Evolutionary conservation across 2,329 filamentous ascomycete species (phyloP).

Genomic region (Penicillium olsonii): DNA sequence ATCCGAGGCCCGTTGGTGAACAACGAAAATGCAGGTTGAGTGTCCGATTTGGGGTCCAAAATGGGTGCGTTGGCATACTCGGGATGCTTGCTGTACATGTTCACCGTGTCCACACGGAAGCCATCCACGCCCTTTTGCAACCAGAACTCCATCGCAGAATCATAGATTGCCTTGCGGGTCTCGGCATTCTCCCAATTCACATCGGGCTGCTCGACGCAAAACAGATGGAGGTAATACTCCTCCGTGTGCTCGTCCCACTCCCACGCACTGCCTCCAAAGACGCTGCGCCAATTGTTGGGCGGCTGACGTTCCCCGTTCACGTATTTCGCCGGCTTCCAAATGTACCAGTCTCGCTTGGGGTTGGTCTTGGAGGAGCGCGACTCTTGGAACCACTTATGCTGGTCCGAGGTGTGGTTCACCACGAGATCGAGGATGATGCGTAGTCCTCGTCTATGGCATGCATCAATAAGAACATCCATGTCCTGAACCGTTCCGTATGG

Average conservation of each 20-base stretch:
- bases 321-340: conserved; percentile 51
- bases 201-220: conserved; percentile 71
- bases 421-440: conserved; percentile 71
- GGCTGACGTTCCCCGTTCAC: conserved; percentile 59
- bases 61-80: conserved; percentile 60
- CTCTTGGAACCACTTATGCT: conserved; percentile 69
- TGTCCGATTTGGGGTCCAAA: conserved; percentile 45
- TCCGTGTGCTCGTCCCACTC: conserved; percentile 66
- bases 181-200: conserved; percentile 74
- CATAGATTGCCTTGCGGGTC: conserved; percentile 66
- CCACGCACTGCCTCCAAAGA: conserved; percentile 65
- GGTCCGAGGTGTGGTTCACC: conserved; percentile 70
- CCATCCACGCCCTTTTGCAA: conserved; percentile 68
- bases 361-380: conserved; percentile 58
- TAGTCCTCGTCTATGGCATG: conserved; percentile 61
- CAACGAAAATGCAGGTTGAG: conserved; percentile 57
- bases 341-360: conserved; percentile 68
- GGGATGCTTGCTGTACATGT: conserved; percentile 57
- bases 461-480: conserved; percentile 59
- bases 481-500: conserved; percentile 65
- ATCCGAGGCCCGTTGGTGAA: conserved; percentile 70
- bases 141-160: conserved; percentile 72
- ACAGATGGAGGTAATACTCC: conserved; percentile 74
- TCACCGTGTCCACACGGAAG: conserved; percentile 69
- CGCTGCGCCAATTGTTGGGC: conserved; percentile 71